Evolutionary conservation across 371 early-diverging fungal species (phyloP).

Genomic region (Mortierella sp.): DNA sequence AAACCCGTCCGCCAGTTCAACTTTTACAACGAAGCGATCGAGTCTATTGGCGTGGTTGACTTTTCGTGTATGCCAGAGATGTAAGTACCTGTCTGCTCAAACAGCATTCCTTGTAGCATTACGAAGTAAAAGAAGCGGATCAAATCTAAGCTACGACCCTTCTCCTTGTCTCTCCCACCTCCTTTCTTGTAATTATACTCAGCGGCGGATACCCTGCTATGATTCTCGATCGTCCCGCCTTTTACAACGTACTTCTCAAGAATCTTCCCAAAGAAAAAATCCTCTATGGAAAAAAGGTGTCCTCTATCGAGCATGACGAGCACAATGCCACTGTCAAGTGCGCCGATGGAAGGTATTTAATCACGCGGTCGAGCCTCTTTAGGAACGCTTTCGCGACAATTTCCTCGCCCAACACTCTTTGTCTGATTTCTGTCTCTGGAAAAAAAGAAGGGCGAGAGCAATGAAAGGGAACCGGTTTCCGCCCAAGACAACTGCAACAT

Average conservation of each 20-base stretch:
- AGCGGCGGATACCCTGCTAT: slow-evolving; percentile 44
- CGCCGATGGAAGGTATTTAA: slow-evolving; percentile 35
- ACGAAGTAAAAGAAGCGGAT: no score
- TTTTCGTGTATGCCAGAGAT: slow-evolving; percentile 39
- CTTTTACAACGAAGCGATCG: slow-evolving; percentile 27
- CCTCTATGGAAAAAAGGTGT: slow-evolving; percentile 32
- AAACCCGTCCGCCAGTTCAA: slow-evolving; percentile 50
- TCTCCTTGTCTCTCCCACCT: neutral
- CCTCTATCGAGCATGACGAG: slow-evolving; percentile 19
- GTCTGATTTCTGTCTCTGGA: no score
- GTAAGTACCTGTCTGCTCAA: slow-evolving; percentile 10
- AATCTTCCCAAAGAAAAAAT: slow-evolving; percentile 40
- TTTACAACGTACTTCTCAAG: slow-evolving; percentile 31
- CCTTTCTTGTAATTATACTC: neutral
- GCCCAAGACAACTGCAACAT: no score
- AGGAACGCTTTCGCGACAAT: no score
- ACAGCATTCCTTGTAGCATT: no score
- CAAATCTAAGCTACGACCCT: no score
- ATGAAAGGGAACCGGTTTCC: no score
- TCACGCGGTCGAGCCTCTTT: no score
- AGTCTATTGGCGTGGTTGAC: slow-evolving; percentile 25
- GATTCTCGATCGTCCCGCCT: slow-evolving; percentile 39
- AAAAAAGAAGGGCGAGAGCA: no score
- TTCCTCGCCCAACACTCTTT: no score
- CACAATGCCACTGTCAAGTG: slow-evolving; percentile 28